Conservation (phyloP, 441 rosid species). For the Theobroma grandiflorum region DNA sequence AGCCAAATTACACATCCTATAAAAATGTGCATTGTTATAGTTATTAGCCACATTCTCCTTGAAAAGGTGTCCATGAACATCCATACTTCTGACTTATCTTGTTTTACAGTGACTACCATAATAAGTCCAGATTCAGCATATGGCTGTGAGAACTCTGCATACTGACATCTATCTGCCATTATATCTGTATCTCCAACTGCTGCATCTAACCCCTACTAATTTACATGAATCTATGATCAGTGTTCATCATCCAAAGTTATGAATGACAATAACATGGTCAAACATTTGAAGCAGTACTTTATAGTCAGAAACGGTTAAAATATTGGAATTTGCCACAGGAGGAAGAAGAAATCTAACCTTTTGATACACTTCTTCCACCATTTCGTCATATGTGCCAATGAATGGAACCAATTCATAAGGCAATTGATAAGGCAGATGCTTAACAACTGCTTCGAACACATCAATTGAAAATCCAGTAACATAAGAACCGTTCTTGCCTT, state of each 20-base stretch:
- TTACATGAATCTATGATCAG: conserved; percentile 1
- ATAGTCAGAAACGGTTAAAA: neutral
- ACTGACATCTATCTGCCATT: conserved; percentile 34
- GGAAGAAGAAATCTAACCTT: conserved; percentile 24
- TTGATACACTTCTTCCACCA: conserved; percentile 35
- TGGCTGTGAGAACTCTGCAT: conserved; percentile 43
- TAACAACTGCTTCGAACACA: conserved; percentile 40
- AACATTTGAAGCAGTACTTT: neutral
- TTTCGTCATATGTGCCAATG: conserved; percentile 42
- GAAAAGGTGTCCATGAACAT: conserved; percentile 37
- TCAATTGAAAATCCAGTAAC: conserved; percentile 41
- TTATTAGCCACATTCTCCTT: conserved; percentile 34
- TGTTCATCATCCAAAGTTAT: neutral
- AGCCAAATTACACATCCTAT: conserved; percentile 38
- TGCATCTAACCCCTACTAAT: conserved; percentile 36
- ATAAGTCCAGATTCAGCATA: conserved; percentile 39
- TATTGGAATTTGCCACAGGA: neutral
- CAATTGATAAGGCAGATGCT: conserved; percentile 32
- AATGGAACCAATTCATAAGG: conserved; percentile 32
- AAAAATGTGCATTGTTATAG: conserved; percentile 32
- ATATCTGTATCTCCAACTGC: conserved; percentile 41
- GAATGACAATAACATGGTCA: neutral
- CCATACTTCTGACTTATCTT: conserved; percentile 32
- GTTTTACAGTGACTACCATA: conserved; percentile 38
- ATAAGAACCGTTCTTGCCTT: conserved; percentile 13